These are phyloP conservation scores for Acanthamoeba royreba DNA, from an alignment of 208 protist species.

Conservation along the genomic window DNA sequence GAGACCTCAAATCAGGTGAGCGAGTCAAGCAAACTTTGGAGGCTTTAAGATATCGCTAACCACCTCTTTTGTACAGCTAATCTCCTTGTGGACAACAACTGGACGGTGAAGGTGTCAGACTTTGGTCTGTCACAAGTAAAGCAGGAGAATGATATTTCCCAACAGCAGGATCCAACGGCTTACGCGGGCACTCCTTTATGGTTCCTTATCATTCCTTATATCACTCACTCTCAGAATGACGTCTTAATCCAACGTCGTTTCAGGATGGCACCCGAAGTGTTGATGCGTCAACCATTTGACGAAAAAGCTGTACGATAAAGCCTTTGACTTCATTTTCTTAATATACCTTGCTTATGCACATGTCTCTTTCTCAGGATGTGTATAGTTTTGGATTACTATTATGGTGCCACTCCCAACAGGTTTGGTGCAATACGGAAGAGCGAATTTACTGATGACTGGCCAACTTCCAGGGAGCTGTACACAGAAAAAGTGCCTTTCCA, in stretches of 20 bases:
- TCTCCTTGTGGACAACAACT: conserved; percentile 21
- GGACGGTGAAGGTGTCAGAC: conserved; percentile 35
- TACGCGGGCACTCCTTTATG: conserved; percentile 11
- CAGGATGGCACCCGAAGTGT: conserved; percentile 40
- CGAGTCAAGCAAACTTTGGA: too few species aligned
- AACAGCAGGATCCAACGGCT: not conserved
- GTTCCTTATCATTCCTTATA: not conserved
- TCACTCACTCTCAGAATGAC: not conserved
- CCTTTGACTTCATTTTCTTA: not conserved
- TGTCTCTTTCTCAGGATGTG: not conserved
- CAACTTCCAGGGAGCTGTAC: not conserved
- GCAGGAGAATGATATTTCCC: not conserved
- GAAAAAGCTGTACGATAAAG: not conserved
- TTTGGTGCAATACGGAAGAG: too few species aligned
- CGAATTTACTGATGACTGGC: not conserved
- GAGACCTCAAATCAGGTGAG: conserved; percentile 6
- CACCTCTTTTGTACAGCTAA: not conserved
- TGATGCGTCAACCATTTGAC: conserved; percentile 2
- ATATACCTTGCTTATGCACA: not conserved
- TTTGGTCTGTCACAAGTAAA: conserved; percentile 16
- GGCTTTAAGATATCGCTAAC: not conserved
- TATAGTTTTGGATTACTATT: conserved; percentile 31
- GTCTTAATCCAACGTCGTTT: not conserved
- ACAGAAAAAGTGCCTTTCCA: not conserved
- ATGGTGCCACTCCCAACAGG: not conserved